Percentiles rank a stretch among this genome's conserved stretches.
phyloP scores from a whole-genome alignment of 2,329 filamentous ascomycete genomes.

The Tolypocladium cylindrosporum region DNA sequence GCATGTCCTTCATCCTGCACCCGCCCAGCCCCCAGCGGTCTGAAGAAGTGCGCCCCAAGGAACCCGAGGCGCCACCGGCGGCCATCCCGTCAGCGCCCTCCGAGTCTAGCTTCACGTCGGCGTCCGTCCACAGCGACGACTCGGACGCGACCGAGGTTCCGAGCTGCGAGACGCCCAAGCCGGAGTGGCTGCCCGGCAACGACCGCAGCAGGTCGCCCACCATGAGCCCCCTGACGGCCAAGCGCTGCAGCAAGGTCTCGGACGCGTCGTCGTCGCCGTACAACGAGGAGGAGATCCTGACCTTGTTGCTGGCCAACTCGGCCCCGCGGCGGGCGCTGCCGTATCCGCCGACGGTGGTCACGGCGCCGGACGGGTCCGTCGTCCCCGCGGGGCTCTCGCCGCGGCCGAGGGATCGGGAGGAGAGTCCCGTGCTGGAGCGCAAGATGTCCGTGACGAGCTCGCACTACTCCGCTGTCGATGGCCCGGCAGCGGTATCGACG shows the following conservation, averaged over 20 bases:
- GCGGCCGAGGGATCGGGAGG: slow-evolving; percentile 8
- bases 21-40: slow-evolving; percentile 4
- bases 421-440: slow-evolving; percentile 8
- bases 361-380: slow-evolving; percentile 15
- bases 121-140: slow-evolving; percentile 13
- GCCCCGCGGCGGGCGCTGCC: slow-evolving; percentile 16
- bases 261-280: slow-evolving; percentile 19
- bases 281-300: slow-evolving; percentile 22
- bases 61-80: not conserved
- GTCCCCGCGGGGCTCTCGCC: slow-evolving; percentile 19
- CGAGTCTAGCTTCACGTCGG: slow-evolving; percentile 14
- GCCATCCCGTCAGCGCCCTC: slow-evolving; percentile 5
- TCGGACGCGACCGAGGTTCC: slow-evolving; percentile 9
- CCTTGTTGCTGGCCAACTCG: slow-evolving; percentile 15
- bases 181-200: slow-evolving; percentile 2
- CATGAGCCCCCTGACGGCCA: slow-evolving; percentile 4
- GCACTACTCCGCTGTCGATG: slow-evolving; percentile 9
- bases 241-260: not conserved
- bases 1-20: not conserved
- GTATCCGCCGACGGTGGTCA: slow-evolving; percentile 15
- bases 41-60: slow-evolving; percentile 9
- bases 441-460: slow-evolving; percentile 16
- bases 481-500: slow-evolving; percentile 7
- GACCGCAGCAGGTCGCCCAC: slow-evolving; percentile 4
- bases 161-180: slow-evolving; percentile 5